Percentiles rank a stretch among this genome's conserved stretches.
Conservation (phyloP, 2,329 filamentous ascomycete genomes). For the Diaporthe caulivora region DNA sequence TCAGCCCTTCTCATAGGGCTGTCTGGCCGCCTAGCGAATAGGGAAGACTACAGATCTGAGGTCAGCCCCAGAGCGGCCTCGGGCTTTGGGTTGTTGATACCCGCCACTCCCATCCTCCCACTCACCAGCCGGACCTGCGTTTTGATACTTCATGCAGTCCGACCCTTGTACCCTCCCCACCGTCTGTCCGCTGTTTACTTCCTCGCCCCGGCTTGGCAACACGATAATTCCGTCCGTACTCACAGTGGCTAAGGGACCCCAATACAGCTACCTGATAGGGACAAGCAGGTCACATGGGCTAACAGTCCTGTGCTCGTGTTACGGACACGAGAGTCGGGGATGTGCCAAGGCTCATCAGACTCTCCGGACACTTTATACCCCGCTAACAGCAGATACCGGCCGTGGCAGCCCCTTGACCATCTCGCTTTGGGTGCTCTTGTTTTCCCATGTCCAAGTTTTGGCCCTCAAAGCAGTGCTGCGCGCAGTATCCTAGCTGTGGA, state of each 20-base stretch:
- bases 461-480: constrained; percentile 19
- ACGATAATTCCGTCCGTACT: not conserved
- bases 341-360: not conserved
- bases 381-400: not conserved
- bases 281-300: not conserved
- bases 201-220: not conserved
- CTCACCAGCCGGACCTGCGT: not conserved
- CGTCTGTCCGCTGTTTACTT: not conserved
- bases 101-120: not conserved
- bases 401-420: not conserved
- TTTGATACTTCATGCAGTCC: not conserved
- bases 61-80: not conserved
- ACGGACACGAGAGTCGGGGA: not conserved
- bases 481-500: constrained; percentile 2
- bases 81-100: not conserved
- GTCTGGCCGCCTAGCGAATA: not conserved
- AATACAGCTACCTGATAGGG: too few species aligned
- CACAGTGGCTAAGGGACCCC: not conserved
- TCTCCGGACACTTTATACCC: not conserved
- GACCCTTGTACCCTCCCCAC: not conserved
- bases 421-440: not conserved
- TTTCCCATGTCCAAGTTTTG: constrained; percentile 27
- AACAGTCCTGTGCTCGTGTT: not conserved
- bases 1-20: not conserved
- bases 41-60: not conserved